Percentiles rank a stretch among this genome's conserved stretches.
Conservation (phyloP, 164 flowering plant genomes). For the grape (Vitis vinifera) region ASM3070453v1 NC_081819.1:2136501-2137000, state of each 20-base stretch:
- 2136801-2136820: constrained; percentile 74
- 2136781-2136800: constrained; percentile 5
- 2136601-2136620: constrained; percentile 76
- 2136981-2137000: not conserved
- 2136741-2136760: constrained; percentile 40
- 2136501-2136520: not conserved
- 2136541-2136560: constrained; percentile 53
- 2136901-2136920: constrained; percentile 62
- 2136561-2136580: constrained; percentile 78
- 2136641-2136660: not conserved
- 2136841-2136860: constrained; percentile 82
- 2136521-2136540: constrained; percentile 54
- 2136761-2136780: constrained; percentile 31
- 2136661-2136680: not conserved
- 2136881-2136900: constrained; percentile 66
- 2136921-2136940: constrained; percentile 40
- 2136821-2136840: constrained; percentile 68
- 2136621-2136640: not conserved
- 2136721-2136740: constrained; percentile 48
- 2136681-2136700: constrained; percentile 12
- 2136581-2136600: constrained; percentile 62
- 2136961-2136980: not conserved
- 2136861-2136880: constrained; percentile 59
- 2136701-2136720: constrained; percentile 91
- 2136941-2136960: not conserved